Evolutionary conservation across 169 alveolate genomes (phyloP).

Genomic region (Eimeria praecox): DNA sequence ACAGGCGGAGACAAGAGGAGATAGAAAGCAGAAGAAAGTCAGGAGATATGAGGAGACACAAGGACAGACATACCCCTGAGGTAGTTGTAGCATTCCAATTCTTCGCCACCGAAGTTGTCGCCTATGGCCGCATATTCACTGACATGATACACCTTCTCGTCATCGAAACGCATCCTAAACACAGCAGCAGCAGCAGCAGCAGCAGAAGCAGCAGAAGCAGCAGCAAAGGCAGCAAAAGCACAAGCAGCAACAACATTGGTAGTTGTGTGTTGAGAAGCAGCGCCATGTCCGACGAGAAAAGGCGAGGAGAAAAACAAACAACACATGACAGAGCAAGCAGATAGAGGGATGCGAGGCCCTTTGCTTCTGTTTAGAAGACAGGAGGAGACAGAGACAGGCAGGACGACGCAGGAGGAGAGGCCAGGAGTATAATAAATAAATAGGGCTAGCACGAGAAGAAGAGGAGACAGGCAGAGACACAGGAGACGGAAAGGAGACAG

Average conservation of each 20-base stretch:
- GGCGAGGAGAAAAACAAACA: too few relatives aligned
- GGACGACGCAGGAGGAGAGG: neutral
- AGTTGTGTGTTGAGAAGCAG: too few relatives aligned
- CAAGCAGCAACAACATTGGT: too few relatives aligned
- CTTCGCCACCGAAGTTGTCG: conserved; percentile 95
- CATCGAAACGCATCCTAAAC: conserved; percentile 96
- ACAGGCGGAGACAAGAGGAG: neutral
- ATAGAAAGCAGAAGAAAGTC: neutral
- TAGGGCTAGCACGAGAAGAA: too few relatives aligned
- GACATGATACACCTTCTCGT: conserved; percentile 93
- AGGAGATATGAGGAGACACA: neutral
- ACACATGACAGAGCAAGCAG: too few relatives aligned
- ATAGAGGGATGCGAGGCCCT: too few relatives aligned
- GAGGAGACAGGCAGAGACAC: neutral
- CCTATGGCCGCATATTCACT: conserved; percentile 91
- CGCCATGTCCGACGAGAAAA: too few relatives aligned
- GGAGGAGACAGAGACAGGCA: neutral
- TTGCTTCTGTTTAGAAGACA: too few relatives aligned
- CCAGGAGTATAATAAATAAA: neutral
- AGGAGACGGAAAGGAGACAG: too few relatives aligned
- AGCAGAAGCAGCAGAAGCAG: too few relatives aligned
- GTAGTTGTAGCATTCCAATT: conserved; percentile 90
- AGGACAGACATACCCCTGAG: conserved; percentile 56
- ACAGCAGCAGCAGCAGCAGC: too few relatives aligned
- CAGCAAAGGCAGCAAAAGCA: too few relatives aligned